phyloP scores from a whole-genome alignment of 306 rosid species.

The Malus sylvestris region DNA sequence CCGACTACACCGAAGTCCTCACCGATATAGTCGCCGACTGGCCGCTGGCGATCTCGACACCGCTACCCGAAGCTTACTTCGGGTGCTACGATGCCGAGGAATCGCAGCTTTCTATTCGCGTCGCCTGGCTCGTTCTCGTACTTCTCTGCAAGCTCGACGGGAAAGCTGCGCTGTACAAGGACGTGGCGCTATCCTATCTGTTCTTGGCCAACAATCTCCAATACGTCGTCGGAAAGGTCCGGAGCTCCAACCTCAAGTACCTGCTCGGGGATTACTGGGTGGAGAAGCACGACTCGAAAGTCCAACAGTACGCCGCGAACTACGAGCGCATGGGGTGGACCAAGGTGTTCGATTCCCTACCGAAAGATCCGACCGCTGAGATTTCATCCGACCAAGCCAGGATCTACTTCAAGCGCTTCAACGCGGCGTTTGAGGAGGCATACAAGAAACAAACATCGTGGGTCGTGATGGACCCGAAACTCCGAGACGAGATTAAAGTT shows the following conservation, averaged over 20 bases:
- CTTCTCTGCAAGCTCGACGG: conserved; percentile 82
- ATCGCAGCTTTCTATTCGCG: conserved; percentile 32
- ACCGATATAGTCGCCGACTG: conserved; percentile 50
- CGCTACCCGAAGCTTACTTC: conserved; percentile 67
- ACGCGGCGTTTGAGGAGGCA: conserved; percentile 36
- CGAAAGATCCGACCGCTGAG: conserved; percentile 48
- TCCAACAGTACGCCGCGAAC: conserved; percentile 57
- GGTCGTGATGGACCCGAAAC: conserved; percentile 53
- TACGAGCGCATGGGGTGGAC: conserved; percentile 77
- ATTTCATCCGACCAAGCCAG: conserved; percentile 43
- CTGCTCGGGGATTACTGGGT: conserved; percentile 64
- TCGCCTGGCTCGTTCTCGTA: conserved; percentile 66
- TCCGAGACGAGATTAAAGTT: conserved; percentile 48
- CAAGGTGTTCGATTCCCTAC: conserved; percentile 41
- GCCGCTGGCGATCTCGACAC: conserved; percentile 30
- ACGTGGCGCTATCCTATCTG: conserved; percentile 68
- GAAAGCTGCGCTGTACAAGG: conserved; percentile 53
- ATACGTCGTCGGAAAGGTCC: conserved; percentile 63
- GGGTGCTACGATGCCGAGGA: conserved; percentile 19
- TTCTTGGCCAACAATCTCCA: conserved; percentile 91
- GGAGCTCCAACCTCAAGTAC: conserved; percentile 42
- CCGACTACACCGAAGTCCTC: conserved; percentile 50
- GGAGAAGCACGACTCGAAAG: conserved; percentile 50
- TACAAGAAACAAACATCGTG: conserved; percentile 48
- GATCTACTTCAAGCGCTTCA: conserved; percentile 30